These are phyloP conservation scores for Lasiodiplodia sp. DNA, from an alignment of 2,329 filamentous ascomycete species.

Conservation along the genomic window DNA sequence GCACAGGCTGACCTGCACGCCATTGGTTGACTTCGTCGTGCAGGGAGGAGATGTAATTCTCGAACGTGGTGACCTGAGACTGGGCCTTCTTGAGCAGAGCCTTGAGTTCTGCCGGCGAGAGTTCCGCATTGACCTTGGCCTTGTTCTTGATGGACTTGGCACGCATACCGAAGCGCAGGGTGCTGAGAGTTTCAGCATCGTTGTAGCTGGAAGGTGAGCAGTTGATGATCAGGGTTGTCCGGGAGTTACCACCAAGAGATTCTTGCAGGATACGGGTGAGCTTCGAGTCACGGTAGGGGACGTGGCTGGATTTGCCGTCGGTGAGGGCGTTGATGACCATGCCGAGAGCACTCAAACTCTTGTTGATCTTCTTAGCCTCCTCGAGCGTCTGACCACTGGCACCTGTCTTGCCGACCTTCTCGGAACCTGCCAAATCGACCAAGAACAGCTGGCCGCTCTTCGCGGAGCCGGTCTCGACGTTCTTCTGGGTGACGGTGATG, in stretches of 20 bases:
- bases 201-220: conserved; percentile 99
- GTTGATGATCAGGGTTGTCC: conserved; percentile 98
- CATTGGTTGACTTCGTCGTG: conserved; percentile 87
- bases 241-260: conserved; percentile 94
- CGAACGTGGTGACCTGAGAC: conserved; percentile 85
- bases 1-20: conserved; percentile 87
- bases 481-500: conserved; percentile 96
- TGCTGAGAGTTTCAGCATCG: conserved; percentile 91
- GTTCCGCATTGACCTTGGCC: conserved; percentile 98
- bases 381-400: conserved; percentile 96
- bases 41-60: conserved; percentile 81
- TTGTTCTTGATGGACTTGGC: conserved; percentile 99
- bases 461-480: conserved; percentile 92
- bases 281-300: conserved; percentile 98
- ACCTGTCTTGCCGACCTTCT: conserved; percentile 98
- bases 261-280: conserved; percentile 97
- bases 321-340: conserved; percentile 99
- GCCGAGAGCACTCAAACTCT: conserved; percentile 95
- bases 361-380: conserved; percentile 99
- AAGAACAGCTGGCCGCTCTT: conserved; percentile 97
- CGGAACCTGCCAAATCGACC: conserved; percentile 96
- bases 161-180: conserved; percentile 90
- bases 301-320: conserved; percentile 93
- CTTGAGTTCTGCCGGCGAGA: conserved; percentile 96
- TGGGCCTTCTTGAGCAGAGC: conserved; percentile 90